phyloP scores from a whole-genome alignment of 805 yeast species.

The Clavispora santaluciae region DNA sequence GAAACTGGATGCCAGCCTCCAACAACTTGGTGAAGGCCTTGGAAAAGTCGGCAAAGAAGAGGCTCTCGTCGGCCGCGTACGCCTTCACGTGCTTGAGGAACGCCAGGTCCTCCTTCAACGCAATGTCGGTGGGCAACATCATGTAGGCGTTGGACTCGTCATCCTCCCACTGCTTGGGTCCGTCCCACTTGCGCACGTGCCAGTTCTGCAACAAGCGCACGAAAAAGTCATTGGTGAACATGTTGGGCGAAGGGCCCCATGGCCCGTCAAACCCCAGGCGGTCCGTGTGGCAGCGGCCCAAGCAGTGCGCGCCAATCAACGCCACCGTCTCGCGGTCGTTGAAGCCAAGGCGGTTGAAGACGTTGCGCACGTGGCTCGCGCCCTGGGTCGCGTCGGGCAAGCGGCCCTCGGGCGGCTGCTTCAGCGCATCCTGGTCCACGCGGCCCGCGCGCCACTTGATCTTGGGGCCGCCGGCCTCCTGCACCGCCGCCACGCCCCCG shows the following conservation, averaged over 20 bases:
- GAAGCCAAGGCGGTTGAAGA: constrained; percentile 45
- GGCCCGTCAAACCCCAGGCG: constrained; percentile 40
- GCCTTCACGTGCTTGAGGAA: constrained; percentile 43
- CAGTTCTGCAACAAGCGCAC: constrained; percentile 46
- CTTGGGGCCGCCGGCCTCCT: constrained; percentile 61
- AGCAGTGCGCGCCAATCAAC: constrained; percentile 39
- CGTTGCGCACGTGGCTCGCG: constrained; percentile 40
- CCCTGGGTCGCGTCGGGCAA: constrained; percentile 47
- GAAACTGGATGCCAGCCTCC: constrained; percentile 32
- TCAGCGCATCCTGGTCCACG: constrained; percentile 25
- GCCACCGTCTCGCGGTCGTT: constrained; percentile 38
- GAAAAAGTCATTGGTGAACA: constrained; percentile 39
- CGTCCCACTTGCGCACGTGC: constrained; percentile 44
- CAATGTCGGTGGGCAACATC: constrained; percentile 61
- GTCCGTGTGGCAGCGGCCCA: constrained; percentile 35
- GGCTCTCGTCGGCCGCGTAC: constrained; percentile 46
- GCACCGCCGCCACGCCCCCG: constrained; percentile 63
- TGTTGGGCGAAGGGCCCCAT: constrained; percentile 36
- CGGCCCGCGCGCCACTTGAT: constrained; percentile 55
- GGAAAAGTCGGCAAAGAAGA: constrained; percentile 47
- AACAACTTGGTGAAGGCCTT: constrained; percentile 42
- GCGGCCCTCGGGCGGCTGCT: constrained; percentile 42
- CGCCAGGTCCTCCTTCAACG: constrained; percentile 41
- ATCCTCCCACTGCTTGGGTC: constrained; percentile 38
- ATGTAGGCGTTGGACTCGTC: constrained; percentile 36